A percentile compares a stretch with the other conserved stretches of the same genome.
These are phyloP conservation scores for Rubus idaeus DNA, from an alignment of 306 rosid genomes.

Conservation along the genomic window DNA sequence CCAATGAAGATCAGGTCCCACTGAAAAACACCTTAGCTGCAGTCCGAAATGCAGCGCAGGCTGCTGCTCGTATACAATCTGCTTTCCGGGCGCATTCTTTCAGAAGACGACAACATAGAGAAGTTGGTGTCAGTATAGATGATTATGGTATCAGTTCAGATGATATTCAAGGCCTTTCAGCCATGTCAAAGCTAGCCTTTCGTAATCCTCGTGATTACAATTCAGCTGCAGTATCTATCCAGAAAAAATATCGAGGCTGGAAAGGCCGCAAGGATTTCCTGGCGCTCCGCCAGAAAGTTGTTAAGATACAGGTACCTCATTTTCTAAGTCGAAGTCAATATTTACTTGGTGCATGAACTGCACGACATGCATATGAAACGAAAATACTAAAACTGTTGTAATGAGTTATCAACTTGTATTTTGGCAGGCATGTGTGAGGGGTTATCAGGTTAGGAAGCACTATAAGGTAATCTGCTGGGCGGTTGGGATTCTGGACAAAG, in stretches of 20 bases:
- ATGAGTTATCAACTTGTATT: neutral
- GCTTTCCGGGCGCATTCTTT: conserved; percentile 94
- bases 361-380: neutral
- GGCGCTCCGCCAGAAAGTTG: conserved; percentile 76
- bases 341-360: neutral
- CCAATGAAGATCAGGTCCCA: conserved; percentile 55
- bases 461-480: conserved; percentile 85
- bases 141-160: conserved; percentile 45
- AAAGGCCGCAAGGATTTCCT: conserved; percentile 80
- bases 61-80: conserved; percentile 90
- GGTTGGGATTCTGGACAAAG: conserved; percentile 84
- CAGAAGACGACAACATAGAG: conserved; percentile 50
- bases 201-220: conserved; percentile 56
- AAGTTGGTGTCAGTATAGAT: conserved; percentile 37
- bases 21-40: conserved; percentile 67
- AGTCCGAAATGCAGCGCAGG: conserved; percentile 82
- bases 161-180: conserved; percentile 60
- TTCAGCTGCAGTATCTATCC: conserved; percentile 88
- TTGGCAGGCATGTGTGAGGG: conserved; percentile 91
- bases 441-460: conserved; percentile 79
- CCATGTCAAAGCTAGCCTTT: conserved; percentile 58
- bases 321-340: neutral
- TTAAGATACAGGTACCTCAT: conserved; percentile 79
- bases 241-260: conserved; percentile 90
- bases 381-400: neutral